Evolutionary conservation across 768 basidiomycete genomes (phyloP).

Genomic region (Termitomyces sp.): DNA sequence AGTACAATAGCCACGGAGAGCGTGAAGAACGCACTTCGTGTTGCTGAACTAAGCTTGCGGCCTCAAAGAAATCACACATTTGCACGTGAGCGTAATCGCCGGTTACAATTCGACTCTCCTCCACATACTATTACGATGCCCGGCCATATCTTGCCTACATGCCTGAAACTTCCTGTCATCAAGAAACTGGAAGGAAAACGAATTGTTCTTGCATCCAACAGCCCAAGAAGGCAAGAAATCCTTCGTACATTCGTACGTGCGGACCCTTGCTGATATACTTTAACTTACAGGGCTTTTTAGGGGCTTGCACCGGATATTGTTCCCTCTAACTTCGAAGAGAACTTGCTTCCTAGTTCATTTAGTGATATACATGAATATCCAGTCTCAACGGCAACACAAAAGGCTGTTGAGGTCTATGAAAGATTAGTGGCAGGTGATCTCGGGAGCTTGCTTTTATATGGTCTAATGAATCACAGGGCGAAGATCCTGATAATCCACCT

Average conservation of each 20-base stretch:
- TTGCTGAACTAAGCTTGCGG: background rate
- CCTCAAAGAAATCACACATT: too few species aligned
- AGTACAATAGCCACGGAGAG: background rate
- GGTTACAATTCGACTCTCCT: background rate
- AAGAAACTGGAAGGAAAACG: conserved; percentile 71
- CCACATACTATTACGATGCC: conserved; percentile 18
- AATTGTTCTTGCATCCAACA: conserved; percentile 81
- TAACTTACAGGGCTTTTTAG: conserved; percentile 15
- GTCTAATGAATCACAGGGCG: conserved; percentile 23
- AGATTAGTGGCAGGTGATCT: conserved; percentile 54
- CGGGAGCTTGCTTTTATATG: background rate
- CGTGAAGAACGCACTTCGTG: background rate
- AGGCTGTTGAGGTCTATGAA: conserved; percentile 85
- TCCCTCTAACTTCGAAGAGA: conserved; percentile 64
- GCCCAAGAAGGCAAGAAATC: conserved; percentile 81
- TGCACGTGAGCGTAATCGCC: too few species aligned
- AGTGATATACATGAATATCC: conserved; percentile 70
- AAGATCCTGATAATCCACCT: conserved; percentile 62
- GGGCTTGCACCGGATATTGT: conserved; percentile 37
- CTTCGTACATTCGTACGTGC: conserved; percentile 66
- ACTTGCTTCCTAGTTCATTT: conserved; percentile 63
- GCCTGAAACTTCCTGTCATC: conserved; percentile 53
- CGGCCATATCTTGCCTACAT: conserved; percentile 56
- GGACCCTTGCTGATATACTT: background rate
- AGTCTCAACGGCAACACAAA: conserved; percentile 68